Evolutionary conservation across 129 eudicot genomes (phyloP).

Genomic region (Erigeron canadensis): DNA sequence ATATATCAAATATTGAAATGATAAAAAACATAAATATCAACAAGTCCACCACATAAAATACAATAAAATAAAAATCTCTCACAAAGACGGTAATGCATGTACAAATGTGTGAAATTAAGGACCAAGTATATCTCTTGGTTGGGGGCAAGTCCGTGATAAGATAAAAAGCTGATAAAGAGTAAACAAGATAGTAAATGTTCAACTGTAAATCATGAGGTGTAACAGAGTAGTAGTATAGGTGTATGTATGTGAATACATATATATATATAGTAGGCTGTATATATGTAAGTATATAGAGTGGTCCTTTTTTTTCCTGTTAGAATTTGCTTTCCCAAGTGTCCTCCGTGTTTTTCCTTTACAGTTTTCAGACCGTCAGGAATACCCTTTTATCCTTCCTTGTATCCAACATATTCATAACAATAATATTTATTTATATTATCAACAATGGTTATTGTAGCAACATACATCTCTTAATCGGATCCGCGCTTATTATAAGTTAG

Average conservation of each 20-base stretch:
- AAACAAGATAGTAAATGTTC: slow-evolving; percentile 40
- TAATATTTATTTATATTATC: not conserved
- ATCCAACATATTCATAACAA: not conserved
- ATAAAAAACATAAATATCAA: no score
- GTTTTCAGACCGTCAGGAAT: slow-evolving; percentile 18
- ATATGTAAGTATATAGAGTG: slow-evolving; percentile 33
- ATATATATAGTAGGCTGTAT: not conserved
- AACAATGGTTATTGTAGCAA: no score
- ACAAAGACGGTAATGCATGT: not conserved
- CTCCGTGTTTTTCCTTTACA: slow-evolving; percentile 30
- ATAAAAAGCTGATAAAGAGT: slow-evolving; percentile 37
- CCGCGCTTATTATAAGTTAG: no score
- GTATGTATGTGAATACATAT: slow-evolving; percentile 18
- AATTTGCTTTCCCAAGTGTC: slow-evolving; percentile 43
- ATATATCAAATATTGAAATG: no score
- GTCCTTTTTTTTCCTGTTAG: slow-evolving; percentile 32
- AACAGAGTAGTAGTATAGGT: slow-evolving; percentile 17
- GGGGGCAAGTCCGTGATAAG: slow-evolving; percentile 23
- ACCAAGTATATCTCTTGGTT: slow-evolving; percentile 30
- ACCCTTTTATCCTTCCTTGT: slow-evolving; percentile 14
- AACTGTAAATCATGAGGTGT: slow-evolving; percentile 33
- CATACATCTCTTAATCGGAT: no score
- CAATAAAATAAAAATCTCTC: no score
- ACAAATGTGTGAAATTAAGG: slow-evolving; percentile 15
- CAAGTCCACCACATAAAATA: no score